Evolutionary conservation across 2,329 filamentous ascomycete genomes (phyloP).

Genomic region (Epichloe glyceriae): DNA sequence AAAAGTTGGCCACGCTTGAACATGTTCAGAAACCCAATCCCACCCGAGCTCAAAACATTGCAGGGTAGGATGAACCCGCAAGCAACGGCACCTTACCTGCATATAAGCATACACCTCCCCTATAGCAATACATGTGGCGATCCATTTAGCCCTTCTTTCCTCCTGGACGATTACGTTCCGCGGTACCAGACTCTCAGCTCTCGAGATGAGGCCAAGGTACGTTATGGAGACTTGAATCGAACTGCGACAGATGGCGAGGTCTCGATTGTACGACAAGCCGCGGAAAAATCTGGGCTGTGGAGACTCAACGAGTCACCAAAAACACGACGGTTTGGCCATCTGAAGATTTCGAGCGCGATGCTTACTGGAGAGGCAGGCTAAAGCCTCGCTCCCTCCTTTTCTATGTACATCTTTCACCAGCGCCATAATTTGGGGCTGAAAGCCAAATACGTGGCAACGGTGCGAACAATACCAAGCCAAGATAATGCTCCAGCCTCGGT

Average conservation of each 20-base stretch:
- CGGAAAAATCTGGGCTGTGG: conserved; percentile 62
- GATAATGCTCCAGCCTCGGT: background rate
- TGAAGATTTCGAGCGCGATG: background rate
- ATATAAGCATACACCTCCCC: background rate
- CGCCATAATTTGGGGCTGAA: background rate
- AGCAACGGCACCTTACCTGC: background rate
- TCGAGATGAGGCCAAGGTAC: conserved; percentile 50
- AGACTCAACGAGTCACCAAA: conserved; percentile 55
- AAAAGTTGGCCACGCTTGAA: too few relatives aligned
- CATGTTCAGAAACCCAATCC: too few relatives aligned
- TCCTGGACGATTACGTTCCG: conserved; percentile 62
- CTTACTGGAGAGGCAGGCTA: too few relatives aligned
- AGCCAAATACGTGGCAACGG: background rate
- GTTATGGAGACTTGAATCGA: conserved; percentile 69
- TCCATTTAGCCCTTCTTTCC: conserved; percentile 45
- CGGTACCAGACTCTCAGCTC: conserved; percentile 58
- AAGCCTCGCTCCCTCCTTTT: too few relatives aligned
- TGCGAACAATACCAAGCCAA: conserved; percentile 1
- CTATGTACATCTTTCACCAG: background rate
- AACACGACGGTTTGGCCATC: conserved; percentile 38
- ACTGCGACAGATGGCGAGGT: conserved; percentile 46
- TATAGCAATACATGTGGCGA: background rate
- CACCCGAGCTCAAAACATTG: too few relatives aligned
- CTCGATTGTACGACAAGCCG: conserved; percentile 51
- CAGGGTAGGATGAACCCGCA: background rate